A percentile compares a stretch with the other conserved stretches of the same genome.
Conservation (phyloP, 1,284 basidiomycete species). For the Lignosus rhinocerotis region DNA sequence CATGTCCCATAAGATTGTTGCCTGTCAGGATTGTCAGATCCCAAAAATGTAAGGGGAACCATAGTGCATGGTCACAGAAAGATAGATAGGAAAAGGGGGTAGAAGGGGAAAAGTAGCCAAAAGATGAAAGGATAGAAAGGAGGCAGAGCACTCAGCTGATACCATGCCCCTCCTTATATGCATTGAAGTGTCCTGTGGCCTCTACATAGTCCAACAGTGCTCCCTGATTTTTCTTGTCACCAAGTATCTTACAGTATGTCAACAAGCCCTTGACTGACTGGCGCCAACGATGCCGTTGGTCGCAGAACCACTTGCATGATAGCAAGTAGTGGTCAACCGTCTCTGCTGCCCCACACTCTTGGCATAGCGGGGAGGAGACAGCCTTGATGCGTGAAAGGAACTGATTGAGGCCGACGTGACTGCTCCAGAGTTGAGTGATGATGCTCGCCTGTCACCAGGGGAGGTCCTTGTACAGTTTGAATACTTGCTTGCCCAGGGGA, state of each 20-base stretch:
- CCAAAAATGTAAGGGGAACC: no score
- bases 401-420: neutral
- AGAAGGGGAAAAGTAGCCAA: no score
- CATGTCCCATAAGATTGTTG: no score
- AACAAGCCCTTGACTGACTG: neutral
- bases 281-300: neutral
- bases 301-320: slow-evolving; percentile 1
- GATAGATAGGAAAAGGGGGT: no score
- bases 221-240: neutral
- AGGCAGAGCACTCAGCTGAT: no score
- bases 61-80: no score
- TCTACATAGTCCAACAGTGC: neutral
- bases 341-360: neutral
- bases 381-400: neutral
- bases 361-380: slow-evolving; percentile 1
- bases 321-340: slow-evolving; percentile 6
- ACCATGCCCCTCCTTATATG: no score
- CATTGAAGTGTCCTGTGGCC: neutral
- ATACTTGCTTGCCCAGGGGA: no score
- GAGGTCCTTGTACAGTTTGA: no score
- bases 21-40: no score
- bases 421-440: neutral
- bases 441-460: no score
- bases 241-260: neutral
- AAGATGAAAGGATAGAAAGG: no score